These are phyloP conservation scores for Colletotrichum ledebouriae DNA, from an alignment of 2,329 filamentous ascomycete genomes.

Conservation along the genomic window DNA sequence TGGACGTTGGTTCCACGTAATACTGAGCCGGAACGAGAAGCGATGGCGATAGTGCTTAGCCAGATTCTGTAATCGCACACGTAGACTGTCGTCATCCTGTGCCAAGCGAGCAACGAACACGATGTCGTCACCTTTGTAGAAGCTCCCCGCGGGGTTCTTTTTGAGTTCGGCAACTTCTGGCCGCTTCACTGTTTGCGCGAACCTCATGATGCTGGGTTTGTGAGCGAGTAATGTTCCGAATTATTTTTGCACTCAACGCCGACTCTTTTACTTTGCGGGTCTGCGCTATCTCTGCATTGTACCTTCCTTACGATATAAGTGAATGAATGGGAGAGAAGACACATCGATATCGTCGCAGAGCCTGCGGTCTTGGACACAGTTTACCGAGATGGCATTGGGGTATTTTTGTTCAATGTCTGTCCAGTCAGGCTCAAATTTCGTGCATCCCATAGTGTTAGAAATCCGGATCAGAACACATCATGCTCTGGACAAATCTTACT, in stretches of 20 bases:
- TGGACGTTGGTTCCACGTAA: constrained; percentile 12
- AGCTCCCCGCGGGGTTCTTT: constrained; percentile 42
- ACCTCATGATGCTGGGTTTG: constrained; percentile 50
- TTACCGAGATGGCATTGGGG: constrained; percentile 47
- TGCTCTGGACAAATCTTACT: background rate
- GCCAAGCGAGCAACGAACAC: constrained; percentile 57
- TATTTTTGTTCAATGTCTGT: constrained; percentile 23
- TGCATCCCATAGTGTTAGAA: constrained; percentile 19
- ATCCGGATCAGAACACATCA: background rate
- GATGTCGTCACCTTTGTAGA: constrained; percentile 55
- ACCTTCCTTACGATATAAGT: constrained; percentile 55
- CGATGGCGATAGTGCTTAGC: constrained; percentile 55
- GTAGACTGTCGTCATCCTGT: constrained; percentile 47
- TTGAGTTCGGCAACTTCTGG: constrained; percentile 47
- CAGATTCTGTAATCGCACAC: constrained; percentile 48
- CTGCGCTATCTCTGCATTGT: constrained; percentile 58
- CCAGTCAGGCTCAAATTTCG: constrained; percentile 43
- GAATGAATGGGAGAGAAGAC: constrained; percentile 60
- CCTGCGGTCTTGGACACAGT: constrained; percentile 53
- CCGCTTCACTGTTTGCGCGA: constrained; percentile 48
- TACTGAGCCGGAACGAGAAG: constrained; percentile 54
- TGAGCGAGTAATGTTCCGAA: background rate
- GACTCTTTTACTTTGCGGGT: constrained; percentile 54
- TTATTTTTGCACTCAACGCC: constrained; percentile 25
- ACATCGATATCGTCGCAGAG: constrained; percentile 58